Percentiles rank a stretch among this genome's conserved stretches.
Evolutionary conservation across 805 yeast genomes (phyloP).

Genomic region (Candida qinlingensis): DNA sequence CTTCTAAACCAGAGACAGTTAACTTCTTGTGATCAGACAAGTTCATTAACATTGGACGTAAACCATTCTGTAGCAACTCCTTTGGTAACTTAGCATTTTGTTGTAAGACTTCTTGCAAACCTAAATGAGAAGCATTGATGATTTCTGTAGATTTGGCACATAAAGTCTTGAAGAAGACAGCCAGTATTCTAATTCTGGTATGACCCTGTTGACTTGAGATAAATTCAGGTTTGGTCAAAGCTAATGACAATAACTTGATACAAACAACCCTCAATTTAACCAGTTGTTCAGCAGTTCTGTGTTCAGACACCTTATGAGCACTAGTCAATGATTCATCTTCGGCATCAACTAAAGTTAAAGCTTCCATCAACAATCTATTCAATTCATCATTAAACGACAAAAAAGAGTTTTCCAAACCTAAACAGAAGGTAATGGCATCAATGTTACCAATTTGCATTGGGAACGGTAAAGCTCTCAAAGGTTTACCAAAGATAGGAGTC

Average conservation of each 20-base stretch:
- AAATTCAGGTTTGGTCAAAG: constrained; percentile 80
- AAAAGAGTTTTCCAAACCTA: constrained; percentile 75
- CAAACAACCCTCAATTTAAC: constrained; percentile 87
- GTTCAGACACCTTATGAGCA: constrained; percentile 78
- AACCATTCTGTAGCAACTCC: constrained; percentile 89
- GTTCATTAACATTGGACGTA: constrained; percentile 93
- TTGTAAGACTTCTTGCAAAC: constrained; percentile 74
- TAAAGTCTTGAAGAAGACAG: constrained; percentile 91
- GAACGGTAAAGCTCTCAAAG: constrained; percentile 92
- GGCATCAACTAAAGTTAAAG: constrained; percentile 92
- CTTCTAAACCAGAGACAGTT: constrained; percentile 86
- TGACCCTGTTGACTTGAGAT: constrained; percentile 68
- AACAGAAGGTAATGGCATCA: constrained; percentile 92
- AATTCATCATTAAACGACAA: constrained; percentile 85
- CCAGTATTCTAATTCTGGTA: constrained; percentile 78
- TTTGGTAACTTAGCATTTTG: constrained; percentile 89
- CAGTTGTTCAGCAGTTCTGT: constrained; percentile 82
- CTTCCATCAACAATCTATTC: constrained; percentile 79
- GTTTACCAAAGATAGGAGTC: constrained; percentile 95
- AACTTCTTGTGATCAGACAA: constrained; percentile 88
- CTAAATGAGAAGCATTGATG: constrained; percentile 90
- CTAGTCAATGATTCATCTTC: constrained; percentile 94
- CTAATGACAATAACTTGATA: constrained; percentile 73
- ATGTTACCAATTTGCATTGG: constrained; percentile 98
- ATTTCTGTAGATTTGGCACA: constrained; percentile 80